Percentiles rank a stretch among this genome's conserved stretches.
Conservation (phyloP, 164 flowering plant species). For the Santalum album region DNA sequence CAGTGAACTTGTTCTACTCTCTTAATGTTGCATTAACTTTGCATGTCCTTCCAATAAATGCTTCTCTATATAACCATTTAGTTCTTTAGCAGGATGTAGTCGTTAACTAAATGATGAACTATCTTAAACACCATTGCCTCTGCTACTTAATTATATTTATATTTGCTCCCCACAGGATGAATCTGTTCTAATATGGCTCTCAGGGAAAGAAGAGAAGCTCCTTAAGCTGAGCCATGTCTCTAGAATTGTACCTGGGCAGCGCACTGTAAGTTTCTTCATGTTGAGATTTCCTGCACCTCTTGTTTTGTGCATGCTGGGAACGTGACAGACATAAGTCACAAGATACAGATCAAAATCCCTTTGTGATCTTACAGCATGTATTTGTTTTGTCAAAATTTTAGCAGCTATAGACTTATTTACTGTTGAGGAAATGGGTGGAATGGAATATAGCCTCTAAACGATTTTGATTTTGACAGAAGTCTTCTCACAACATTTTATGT, state of each 20-base stretch:
- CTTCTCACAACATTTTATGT: too few species aligned
- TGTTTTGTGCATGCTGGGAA: not conserved
- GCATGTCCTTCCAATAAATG: too few species aligned
- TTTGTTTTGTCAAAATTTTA: not conserved
- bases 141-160: too few species aligned
- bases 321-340: not conserved
- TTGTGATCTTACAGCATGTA: not conserved
- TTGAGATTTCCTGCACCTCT: not conserved
- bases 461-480: too few species aligned
- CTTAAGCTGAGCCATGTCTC: constrained; percentile 7
- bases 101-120: too few species aligned
- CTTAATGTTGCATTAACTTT: not conserved
- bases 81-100: too few species aligned
- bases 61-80: too few species aligned
- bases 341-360: not conserved
- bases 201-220: constrained; percentile 4
- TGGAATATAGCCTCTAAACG: too few species aligned
- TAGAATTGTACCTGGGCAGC: constrained; percentile 7
- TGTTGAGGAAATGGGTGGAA: not conserved
- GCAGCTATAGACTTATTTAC: not conserved
- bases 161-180: not conserved
- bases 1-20: not conserved
- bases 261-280: constrained; percentile 4
- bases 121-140: too few species aligned
- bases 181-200: constrained; percentile 4